These are phyloP conservation scores for Ascomycota sp. DNA, from an alignment of 2,329 filamentous ascomycete genomes.

Conservation along the genomic window DNA sequence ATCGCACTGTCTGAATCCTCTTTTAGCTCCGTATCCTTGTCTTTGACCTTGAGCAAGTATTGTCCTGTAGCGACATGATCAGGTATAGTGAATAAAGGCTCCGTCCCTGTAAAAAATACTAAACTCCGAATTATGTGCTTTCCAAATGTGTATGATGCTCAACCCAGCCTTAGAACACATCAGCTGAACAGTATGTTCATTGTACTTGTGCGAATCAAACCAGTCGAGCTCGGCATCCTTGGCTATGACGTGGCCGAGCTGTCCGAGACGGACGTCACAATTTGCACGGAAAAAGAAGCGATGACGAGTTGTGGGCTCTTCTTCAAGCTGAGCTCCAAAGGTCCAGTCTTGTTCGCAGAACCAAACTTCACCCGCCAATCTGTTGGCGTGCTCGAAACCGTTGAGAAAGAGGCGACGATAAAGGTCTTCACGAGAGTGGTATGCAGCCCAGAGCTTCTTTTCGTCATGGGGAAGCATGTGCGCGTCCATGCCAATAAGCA, in stretches of 20 bases:
- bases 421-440: slow-evolving; percentile 16
- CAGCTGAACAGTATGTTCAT: slow-evolving; percentile 13
- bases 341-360: slow-evolving; percentile 19
- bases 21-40: slow-evolving; percentile 8
- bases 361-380: slow-evolving; percentile 12
- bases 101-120: slow-evolving; percentile 11
- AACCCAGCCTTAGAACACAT: slow-evolving; percentile 20
- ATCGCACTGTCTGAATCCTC: slow-evolving; percentile 19
- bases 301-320: slow-evolving; percentile 16
- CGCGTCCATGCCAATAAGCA: slow-evolving; percentile 21
- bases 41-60: slow-evolving; percentile 15
- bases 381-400: slow-evolving; percentile 18
- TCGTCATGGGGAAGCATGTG: slow-evolving; percentile 12
- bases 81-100: background rate
- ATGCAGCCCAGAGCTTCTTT: slow-evolving; percentile 19
- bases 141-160: slow-evolving; percentile 15
- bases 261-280: slow-evolving; percentile 10
- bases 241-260: slow-evolving; percentile 8
- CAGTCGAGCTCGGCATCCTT: slow-evolving; percentile 18
- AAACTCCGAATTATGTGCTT: slow-evolving; percentile 17
- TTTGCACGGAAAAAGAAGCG: slow-evolving; percentile 19
- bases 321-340: slow-evolving; percentile 15
- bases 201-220: slow-evolving; percentile 23
- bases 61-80: slow-evolving; percentile 9
- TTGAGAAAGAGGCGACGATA: slow-evolving; percentile 17